phyloP scores from a whole-genome alignment of 768 basidiomycete genomes.

The Lactarius hengduanensis region DNA sequence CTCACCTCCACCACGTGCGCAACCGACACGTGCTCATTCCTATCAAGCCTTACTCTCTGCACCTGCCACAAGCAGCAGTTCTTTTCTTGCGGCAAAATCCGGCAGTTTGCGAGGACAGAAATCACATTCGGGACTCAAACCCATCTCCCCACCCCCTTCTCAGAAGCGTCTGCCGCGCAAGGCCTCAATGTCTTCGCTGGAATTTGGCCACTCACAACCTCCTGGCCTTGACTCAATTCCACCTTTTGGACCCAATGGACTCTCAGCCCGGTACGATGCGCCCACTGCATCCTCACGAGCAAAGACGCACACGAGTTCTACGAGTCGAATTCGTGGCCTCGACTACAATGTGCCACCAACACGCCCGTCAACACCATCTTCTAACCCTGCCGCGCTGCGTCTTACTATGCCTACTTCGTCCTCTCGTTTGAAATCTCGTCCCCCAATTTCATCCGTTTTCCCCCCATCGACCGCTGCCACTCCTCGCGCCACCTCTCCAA shows the following conservation, averaged over 20 bases:
- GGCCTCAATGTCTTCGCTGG: conserved; percentile 76
- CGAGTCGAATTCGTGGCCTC: conserved; percentile 53
- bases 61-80: conserved; percentile 47
- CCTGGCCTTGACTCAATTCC: conserved; percentile 48
- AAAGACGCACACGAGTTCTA: conserved; percentile 64
- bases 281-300: conserved; percentile 82
- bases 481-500: conserved; percentile 57
- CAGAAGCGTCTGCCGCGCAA: conserved; percentile 67
- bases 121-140: conserved; percentile 78
- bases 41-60: conserved; percentile 52
- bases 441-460: conserved; percentile 77
- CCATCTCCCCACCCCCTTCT: conserved; percentile 64
- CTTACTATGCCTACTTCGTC: conserved; percentile 84
- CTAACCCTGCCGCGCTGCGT: conserved; percentile 72
- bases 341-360: conserved; percentile 75
- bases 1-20: conserved; percentile 58
- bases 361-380: conserved; percentile 75
- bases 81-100: conserved; percentile 66
- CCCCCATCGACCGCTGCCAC: conserved; percentile 41
- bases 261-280: conserved; percentile 63
- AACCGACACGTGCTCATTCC: conserved; percentile 55
- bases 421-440: conserved; percentile 68
- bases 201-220: conserved; percentile 54
- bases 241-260: conserved; percentile 34
- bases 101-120: conserved; percentile 80